Base-by-base conservation (phyloP, 2,329 filamentous ascomycete genomes). In the Penicillium sp. region DNA sequence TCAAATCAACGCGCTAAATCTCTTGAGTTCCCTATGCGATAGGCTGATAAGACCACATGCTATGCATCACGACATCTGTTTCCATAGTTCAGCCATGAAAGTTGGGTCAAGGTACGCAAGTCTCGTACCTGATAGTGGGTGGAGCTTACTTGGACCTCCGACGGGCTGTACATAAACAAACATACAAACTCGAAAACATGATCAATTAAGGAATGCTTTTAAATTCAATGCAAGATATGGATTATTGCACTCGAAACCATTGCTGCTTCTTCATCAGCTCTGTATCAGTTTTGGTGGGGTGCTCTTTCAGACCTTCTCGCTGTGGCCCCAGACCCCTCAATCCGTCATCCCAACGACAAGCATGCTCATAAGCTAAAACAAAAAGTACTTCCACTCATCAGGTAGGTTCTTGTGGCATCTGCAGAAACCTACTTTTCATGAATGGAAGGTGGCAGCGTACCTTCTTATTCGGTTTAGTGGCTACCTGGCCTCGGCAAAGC, bases 51-150 rank as follows among this genome's bases (percentile, higher is more conserved):
- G 13, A 8, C 7, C 5, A 9, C 8, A 24, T 35, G 9, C 10
- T n/a, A 51, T 51, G 49, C 28, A 51, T 51, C n/a, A 26, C 49
- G 49, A 51, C 30, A 51, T 51, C 30, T 24, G 49, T 19, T 51
- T 10, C 49, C 49, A 51, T 30, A 51, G 13, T 51, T 35, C 3
- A 19, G 8, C 30, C 49, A 51, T 51, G 49, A 24, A 10, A 35
- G 28, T 2, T 35, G 30, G 9, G 19, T 24, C n/a, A 35, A 35
- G 3, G 28, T 51, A 33, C 49, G 4, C n/a, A 51, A 35, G 28
- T 51, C 17, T 30, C 49, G 49, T 33, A n/a, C n/a, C 7, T 15
- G 49, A 1, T 30, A 13, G 35, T 37, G 35, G n/a, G n/a, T 51
- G 28, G 47, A 22, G 28, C 28, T 35, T 51, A 5, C 49, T 33